These are phyloP conservation scores for Trichoderma gamsii DNA, from an alignment of 495 filamentous ascomycete genomes.

Conservation along the genomic window DNA sequence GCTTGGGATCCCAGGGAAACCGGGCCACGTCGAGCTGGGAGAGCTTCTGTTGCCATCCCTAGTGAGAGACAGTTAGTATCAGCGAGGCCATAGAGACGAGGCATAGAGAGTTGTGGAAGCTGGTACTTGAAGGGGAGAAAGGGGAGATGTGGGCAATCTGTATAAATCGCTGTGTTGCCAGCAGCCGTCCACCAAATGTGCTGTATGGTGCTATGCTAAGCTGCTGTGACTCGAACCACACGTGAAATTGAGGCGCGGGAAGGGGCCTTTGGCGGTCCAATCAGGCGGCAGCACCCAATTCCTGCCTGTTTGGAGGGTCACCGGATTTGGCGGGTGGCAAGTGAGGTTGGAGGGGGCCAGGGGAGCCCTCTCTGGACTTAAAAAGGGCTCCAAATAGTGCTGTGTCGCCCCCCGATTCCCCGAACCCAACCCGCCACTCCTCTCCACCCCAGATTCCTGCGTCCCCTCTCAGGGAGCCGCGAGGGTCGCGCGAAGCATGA, in stretches of 20 bases:
- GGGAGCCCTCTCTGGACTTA: conserved; percentile 25
- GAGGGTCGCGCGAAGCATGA: neutral
- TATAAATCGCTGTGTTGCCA: too few species aligned
- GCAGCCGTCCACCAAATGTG: neutral
- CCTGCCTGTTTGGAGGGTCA: conserved; percentile 10
- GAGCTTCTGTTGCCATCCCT: conserved; percentile 93
- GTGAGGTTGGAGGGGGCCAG: neutral
- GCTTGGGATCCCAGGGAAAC: conserved; percentile 93
- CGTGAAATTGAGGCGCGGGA: neutral
- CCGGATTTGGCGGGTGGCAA: neutral
- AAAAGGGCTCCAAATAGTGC: conserved; percentile 51
- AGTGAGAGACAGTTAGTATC: conserved; percentile 24
- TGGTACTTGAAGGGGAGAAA: neutral
- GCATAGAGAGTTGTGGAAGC: conserved; percentile 15
- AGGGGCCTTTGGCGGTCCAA: conserved; percentile 11
- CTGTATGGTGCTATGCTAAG: neutral
- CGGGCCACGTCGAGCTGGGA: conserved; percentile 71
- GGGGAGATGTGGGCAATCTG: neutral
- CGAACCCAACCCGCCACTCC: conserved; percentile 27
- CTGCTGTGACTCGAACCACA: neutral
- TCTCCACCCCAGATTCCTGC: conserved; percentile 33
- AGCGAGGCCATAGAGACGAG: too few species aligned
- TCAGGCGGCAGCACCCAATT: conserved; percentile 8
- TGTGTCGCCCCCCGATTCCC: conserved; percentile 39
- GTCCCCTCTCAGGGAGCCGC: neutral